phyloP scores from a whole-genome alignment of 345 rosid species.

The Litchi chinensis region DNA sequence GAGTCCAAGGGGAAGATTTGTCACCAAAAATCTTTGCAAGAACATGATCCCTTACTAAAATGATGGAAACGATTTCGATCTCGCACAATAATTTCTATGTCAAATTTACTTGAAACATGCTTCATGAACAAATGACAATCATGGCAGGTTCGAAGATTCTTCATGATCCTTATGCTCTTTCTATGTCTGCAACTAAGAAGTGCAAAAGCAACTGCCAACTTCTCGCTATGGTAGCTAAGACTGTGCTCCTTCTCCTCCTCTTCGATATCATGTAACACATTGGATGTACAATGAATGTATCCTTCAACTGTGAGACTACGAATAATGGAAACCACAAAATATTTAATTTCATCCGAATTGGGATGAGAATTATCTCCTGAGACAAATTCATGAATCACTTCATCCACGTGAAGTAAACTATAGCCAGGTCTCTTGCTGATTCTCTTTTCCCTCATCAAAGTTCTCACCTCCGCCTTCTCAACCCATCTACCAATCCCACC shows the following conservation, averaged over 20 bases:
- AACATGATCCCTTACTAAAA: constrained; percentile 46
- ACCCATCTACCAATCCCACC: constrained; percentile 41
- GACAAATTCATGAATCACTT: constrained; percentile 42
- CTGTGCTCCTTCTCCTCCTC: constrained; percentile 60
- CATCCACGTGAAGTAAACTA: constrained; percentile 39
- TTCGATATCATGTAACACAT: constrained; percentile 51
- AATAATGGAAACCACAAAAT: constrained; percentile 30
- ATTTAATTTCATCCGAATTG: constrained; percentile 29
- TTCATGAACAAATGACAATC: constrained; percentile 57
- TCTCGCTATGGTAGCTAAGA: constrained; percentile 53
- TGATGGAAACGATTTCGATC: constrained; percentile 55
- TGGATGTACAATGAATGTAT: constrained; percentile 31
- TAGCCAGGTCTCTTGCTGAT: constrained; percentile 43
- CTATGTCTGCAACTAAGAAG: constrained; percentile 28
- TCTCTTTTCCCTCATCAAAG: constrained; percentile 44
- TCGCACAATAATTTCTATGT: constrained; percentile 37
- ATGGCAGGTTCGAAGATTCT: constrained; percentile 49
- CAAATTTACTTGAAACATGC: constrained; percentile 35
- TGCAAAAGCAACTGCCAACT: constrained; percentile 51
- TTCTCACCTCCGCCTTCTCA: constrained; percentile 42
- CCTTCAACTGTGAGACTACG: constrained; percentile 38
- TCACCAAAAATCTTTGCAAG: constrained; percentile 49
- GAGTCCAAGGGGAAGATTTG: background rate
- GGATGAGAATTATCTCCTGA: constrained; percentile 53
- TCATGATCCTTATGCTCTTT: constrained; percentile 41